Base-by-base conservation (phyloP, 1,284 basidiomycete species). In the Erythrobasidium hasegawianum region DNA sequence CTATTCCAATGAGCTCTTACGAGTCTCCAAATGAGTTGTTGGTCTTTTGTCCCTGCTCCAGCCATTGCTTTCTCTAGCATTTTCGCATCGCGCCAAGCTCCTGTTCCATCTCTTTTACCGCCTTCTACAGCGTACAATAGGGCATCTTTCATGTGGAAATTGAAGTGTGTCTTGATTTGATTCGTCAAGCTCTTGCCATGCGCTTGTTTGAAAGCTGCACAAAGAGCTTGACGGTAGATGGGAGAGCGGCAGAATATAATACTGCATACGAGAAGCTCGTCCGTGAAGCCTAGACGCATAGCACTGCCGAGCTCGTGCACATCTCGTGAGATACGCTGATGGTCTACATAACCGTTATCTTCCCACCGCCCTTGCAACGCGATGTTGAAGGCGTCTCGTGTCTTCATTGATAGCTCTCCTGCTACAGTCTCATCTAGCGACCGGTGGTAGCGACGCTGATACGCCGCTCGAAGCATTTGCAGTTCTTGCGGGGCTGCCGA, bases 341-440 rank as follows among this genome's bases (percentile, higher is more conserved):
- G 53, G 39, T 70, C 64, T 27, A 68, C 69, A 60, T 73, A 59
- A 29, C 62, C 54, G 41, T 54, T 55, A 33, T 75, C 53, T 72
- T 72, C 66, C 75, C 74, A 41, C 70, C 75, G 27, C 71, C 75
- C 56, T 45, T 58, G 55, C 18, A 59, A 16, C 2, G 55, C 56
- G 29, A 65, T 65, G 9, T 50, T 45, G 20, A 65, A 65, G 16
- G 62, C 62, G 18, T 57, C 43, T 40, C 45, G 53, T 24, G 62
- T 65, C 45, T 76, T 76, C 68, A 76, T 69, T 16, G 71, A 73
- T 20, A 77, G 69, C 27, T 77, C 76, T 53, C 70, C 74, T 27
- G 74, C 73, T 53, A 77, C 75, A n/a, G 71, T 71, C 47, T 72
- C 68, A 43, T 76, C 76, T 56, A 77, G 59, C 16, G 69, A 66